Base-by-base conservation (phyloP, 2,329 filamentous ascomycete species). In the Alternaria triticina region DNA sequence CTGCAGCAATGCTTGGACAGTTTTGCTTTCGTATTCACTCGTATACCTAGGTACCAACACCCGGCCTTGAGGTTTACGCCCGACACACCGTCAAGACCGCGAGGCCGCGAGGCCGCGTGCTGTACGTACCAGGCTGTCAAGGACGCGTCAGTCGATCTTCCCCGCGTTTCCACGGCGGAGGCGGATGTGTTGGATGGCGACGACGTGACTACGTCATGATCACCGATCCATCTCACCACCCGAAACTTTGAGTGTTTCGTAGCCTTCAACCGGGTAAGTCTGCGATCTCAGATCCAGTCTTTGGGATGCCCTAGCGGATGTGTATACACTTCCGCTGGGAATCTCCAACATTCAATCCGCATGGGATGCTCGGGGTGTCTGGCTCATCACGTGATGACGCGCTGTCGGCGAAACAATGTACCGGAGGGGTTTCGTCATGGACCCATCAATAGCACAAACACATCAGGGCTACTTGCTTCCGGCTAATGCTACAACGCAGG, bases 61-160 rank as follows among this genome's bases (percentile, higher is more conserved):
- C 6, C 10, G 6, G 27, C 27, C 4, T 25, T 33, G 43, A 27
- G 27, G n/a, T 40, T 27, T 22, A 20, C 20, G 11, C n/a, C 33
- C 6, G 5, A 28, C 11, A 13, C n/a, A 12, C 27, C n/a, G 6
- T 40, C 23, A 44, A 45, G 43, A 8, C 52, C 30, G 20, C 22
- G 43, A 45, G 43, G 10, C 52, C 30, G 20, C 22, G 45, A 62
- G 51, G 62, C 62, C 47, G 44, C 59, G 65, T 55, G 61, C 57
- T 20, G 54, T 51, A 15, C 12, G 22, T 15, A n/a, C 33, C 47
- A 72, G 64, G 66, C 66, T 65, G 40, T 65, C 27, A 28, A 36
- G 62, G 55, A 69, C 67, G 65, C 65, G 67, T 69, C 61, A 60
- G 60, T 59, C 56, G 5, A 54, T 55, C 33, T 59, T 59, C 60